Base-by-base conservation (phyloP, 2,329 filamentous ascomycete genomes). In the Lizonia empirigonia region DNA sequence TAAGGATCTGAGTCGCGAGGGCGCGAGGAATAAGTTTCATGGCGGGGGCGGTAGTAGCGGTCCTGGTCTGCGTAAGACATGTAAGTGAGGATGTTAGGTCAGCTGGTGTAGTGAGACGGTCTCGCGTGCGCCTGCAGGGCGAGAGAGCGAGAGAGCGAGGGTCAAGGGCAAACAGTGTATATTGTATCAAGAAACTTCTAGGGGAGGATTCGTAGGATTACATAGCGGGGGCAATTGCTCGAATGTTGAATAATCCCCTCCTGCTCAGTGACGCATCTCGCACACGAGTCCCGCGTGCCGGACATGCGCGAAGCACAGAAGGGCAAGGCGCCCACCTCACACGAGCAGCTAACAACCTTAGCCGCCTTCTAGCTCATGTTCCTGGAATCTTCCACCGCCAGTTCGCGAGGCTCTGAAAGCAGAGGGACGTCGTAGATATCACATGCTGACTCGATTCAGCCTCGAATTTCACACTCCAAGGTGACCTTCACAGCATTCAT, bases 61-160 rank as follows among this genome's bases (percentile, higher is more conserved):
- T 66, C 58, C 62, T 68, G 51, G 67, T 66, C 46, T 45, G 53
- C 46, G 55, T 58, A 59, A 61, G 62, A 61, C 62, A 65, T 65
- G 54, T 55, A 47, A 35, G 39, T 34, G 35, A 44, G 50, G 24
- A 24, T 42, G 34, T 18, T 22, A 27, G 50, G 50, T 53, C 44
- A 53, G 50, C 36, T 36, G 41, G 37, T 44, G 35, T 13, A 18
- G 38, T 50, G 27, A 44, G 47, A 36, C 35, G 27, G 7, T 39
- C 22, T 27, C 27, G 44, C 18, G 45, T 41, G 50, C 16, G 40
- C 45, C 45, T 49, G 39, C 19, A 51, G 39, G 50, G 39, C 39
- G 40, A 22, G 18, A 15, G 44, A 40, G 13, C 24, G n/a, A 16
- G 34, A 34, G 33, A 18, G 24, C 12, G 26, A 13, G 4, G 35